Percentiles rank a stretch among this genome's conserved stretches.
Evolutionary conservation across 2,329 filamentous ascomycete species (phyloP).

Genomic region (Ophiostoma himal-ulmi): DNA sequence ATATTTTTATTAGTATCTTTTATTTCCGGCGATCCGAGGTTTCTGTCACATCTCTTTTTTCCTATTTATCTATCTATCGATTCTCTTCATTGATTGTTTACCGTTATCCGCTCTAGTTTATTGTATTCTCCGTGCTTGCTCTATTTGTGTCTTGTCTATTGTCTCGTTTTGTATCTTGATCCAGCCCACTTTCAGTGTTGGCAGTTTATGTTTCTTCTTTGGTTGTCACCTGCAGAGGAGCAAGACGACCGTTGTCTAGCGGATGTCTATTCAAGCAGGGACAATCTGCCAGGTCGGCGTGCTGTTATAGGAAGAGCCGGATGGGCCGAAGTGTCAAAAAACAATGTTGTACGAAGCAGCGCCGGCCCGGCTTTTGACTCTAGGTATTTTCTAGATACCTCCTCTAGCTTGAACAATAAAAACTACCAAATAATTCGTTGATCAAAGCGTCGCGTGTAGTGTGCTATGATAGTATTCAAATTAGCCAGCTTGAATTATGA

Average conservation of each 20-base stretch:
- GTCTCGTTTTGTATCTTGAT: conserved; percentile 26
- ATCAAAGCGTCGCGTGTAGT: neutral
- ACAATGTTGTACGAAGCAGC: neutral
- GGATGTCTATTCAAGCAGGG: neutral
- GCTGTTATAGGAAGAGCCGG: neutral
- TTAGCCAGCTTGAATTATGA: too few relatives aligned
- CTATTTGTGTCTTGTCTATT: conserved; percentile 20
- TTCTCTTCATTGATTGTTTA: neutral
- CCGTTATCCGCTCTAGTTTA: conserved; percentile 11
- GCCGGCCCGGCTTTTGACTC: neutral
- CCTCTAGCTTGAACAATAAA: neutral
- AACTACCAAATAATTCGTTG: neutral
- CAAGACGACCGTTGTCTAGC: too few relatives aligned
- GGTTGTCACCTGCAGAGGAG: neutral
- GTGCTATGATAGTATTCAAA: neutral
- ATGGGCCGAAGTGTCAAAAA: neutral
- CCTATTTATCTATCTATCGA: neutral
- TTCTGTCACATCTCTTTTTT: conserved; percentile 11
- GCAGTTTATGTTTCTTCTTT: neutral
- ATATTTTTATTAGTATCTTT: conserved; percentile 27
- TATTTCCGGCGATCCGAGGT: conserved; percentile 15
- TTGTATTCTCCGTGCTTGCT: conserved; percentile 27
- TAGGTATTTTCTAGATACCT: neutral
- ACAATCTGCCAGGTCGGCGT: neutral
- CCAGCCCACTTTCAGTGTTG: neutral